These are phyloP conservation scores for Ustanciosporium gigantosporum DNA, from an alignment of 1,284 basidiomycete genomes.

Conservation along the genomic window DNA sequence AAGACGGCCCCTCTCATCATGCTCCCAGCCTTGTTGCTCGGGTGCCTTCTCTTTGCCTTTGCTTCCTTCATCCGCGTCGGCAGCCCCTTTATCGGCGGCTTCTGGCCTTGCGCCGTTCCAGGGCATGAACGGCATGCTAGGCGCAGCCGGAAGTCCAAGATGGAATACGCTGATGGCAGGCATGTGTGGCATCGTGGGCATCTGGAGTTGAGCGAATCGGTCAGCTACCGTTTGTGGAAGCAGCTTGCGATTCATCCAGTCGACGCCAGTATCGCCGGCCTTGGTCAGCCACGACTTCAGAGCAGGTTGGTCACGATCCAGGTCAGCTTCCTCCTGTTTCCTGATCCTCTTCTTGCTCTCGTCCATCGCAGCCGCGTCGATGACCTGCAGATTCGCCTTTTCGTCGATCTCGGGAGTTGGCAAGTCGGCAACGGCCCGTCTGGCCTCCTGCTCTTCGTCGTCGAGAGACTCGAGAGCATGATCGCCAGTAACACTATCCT, in stretches of 20 bases:
- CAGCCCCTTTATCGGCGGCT: neutral
- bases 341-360: neutral
- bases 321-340: neutral
- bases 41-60: slow-evolving; percentile 21
- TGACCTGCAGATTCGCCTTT: slow-evolving; percentile 20
- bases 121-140: slow-evolving; percentile 26
- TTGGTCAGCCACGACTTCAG: slow-evolving; percentile 40
- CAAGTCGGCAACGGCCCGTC: slow-evolving; percentile 14
- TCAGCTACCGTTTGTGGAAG: slow-evolving; percentile 34
- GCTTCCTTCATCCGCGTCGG: slow-evolving; percentile 2
- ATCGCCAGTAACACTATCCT: neutral
- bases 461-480: neutral
- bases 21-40: slow-evolving; percentile 23
- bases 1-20: slow-evolving; percentile 32
- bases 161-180: slow-evolving; percentile 51
- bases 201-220: slow-evolving; percentile 39
- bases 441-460: slow-evolving; percentile 18
- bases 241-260: slow-evolving; percentile 39
- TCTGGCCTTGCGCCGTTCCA: slow-evolving; percentile 26
- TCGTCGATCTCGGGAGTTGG: slow-evolving; percentile 22
- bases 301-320: slow-evolving; percentile 3
- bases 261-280: slow-evolving; percentile 36
- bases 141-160: slow-evolving; percentile 27
- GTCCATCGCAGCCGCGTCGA: slow-evolving; percentile 7
- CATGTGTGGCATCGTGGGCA: slow-evolving; percentile 39